Evolutionary conservation across 2,329 filamentous ascomycete species (phyloP).

Genomic region (Hypoxylon sp.): DNA sequence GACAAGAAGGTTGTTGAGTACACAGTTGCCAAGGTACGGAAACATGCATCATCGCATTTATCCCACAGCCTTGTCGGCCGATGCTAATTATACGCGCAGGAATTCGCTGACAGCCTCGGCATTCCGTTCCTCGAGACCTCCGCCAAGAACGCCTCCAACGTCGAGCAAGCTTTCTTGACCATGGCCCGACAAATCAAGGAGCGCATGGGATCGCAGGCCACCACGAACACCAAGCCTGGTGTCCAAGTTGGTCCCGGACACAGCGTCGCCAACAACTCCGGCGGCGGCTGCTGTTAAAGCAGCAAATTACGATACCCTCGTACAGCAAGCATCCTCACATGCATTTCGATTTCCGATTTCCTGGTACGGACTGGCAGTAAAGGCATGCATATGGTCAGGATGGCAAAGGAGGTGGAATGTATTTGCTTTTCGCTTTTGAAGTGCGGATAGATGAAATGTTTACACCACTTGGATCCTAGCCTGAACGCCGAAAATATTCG

Average conservation of each 20-base stretch:
- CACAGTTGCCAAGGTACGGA: constrained; percentile 93
- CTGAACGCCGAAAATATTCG: constrained; percentile 25
- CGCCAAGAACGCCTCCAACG: constrained; percentile 99
- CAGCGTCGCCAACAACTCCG: constrained; percentile 87
- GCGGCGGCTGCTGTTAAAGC: constrained; percentile 88
- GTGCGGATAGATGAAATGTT: constrained; percentile 45
- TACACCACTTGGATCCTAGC: constrained; percentile 41
- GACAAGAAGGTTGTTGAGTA: constrained; percentile 99
- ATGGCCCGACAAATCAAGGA: constrained; percentile 99
- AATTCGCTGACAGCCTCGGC: constrained; percentile 97
- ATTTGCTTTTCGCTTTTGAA: constrained; percentile 41
- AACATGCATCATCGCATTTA: constrained; percentile 11
- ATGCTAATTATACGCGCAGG: constrained; percentile 61
- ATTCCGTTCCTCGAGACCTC: constrained; percentile 99
- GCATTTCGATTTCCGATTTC: constrained; percentile 42
- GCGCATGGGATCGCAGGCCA: constrained; percentile 95
- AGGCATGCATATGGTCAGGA: constrained; percentile 43
- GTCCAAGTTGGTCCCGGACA: constrained; percentile 96
- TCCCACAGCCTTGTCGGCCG: constrained; percentile 6
- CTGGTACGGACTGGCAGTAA: constrained; percentile 41
- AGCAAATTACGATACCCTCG: constrained; percentile 45
- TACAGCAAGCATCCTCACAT: constrained; percentile 35
- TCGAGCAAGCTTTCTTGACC: constrained; percentile 99
- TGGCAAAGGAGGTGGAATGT: constrained; percentile 38
- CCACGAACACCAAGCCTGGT: constrained; percentile 97